Evolutionary conservation across 192 early-diverging fungal species (phyloP).

Genomic region (Gonapodya prolifera): DNA sequence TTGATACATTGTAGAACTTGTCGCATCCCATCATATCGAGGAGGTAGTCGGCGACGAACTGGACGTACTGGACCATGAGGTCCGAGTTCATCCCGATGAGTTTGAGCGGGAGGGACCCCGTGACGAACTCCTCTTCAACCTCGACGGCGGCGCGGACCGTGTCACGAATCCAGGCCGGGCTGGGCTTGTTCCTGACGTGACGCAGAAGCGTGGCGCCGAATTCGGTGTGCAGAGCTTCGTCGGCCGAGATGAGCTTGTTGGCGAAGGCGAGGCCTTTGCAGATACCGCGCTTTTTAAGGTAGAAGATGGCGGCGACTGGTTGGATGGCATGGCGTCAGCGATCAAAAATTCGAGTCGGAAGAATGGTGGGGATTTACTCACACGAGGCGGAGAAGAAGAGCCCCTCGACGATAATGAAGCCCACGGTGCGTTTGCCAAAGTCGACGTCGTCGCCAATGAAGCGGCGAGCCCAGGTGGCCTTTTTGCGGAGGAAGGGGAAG

Average conservation of each 20-base stretch:
- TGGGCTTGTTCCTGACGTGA: slow-evolving; percentile 62
- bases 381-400: slow-evolving; percentile 97
- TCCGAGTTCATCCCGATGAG: slow-evolving; percentile 95
- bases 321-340: too few relatives aligned
- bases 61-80: slow-evolving; percentile 94
- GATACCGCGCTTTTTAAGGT: slow-evolving; percentile 98
- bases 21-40: slow-evolving; percentile 74
- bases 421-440: slow-evolving; percentile 85
- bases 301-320: slow-evolving; percentile 98
- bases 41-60: slow-evolving; percentile 94
- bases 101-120: slow-evolving; percentile 78
- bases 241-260: slow-evolving; percentile 94
- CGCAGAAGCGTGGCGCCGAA: slow-evolving; percentile 92
- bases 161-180: slow-evolving; percentile 39
- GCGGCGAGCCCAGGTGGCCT: slow-evolving; percentile 93
- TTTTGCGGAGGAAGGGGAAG: slow-evolving; percentile 84
- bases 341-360: too few relatives aligned
- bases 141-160: slow-evolving; percentile 80
- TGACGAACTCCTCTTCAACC: slow-evolving; percentile 93
- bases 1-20: slow-evolving; percentile 74
- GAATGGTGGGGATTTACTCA: too few relatives aligned
- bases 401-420: slow-evolving; percentile 96
- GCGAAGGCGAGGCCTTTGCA: slow-evolving; percentile 97
- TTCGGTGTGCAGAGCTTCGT: slow-evolving; percentile 94
- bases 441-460: slow-evolving; percentile 78